These are phyloP conservation scores for Neurospora tetraspora DNA, from an alignment of 495 filamentous ascomycete species.

Conservation along the genomic window DNA sequence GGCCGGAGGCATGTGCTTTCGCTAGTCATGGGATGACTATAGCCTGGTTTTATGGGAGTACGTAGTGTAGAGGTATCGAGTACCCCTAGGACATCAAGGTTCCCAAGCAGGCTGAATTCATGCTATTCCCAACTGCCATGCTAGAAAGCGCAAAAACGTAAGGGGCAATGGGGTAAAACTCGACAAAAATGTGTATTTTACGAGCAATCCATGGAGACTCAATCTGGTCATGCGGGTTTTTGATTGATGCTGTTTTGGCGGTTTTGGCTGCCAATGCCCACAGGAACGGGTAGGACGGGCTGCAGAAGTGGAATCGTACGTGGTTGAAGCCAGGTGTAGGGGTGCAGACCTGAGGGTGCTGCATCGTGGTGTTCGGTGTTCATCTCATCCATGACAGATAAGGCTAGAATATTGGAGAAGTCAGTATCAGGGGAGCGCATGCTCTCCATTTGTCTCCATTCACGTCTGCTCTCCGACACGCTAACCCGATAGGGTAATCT, in stretches of 20 bases:
- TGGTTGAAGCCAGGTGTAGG: neutral
- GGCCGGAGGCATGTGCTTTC: neutral
- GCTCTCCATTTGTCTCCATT: neutral
- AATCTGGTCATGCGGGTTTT: neutral
- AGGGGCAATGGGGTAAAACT: neutral
- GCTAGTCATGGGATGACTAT: neutral
- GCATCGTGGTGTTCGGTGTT: neutral
- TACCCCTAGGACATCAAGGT: neutral
- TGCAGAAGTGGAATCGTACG: neutral
- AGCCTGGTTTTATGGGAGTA: neutral
- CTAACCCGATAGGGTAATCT: neutral
- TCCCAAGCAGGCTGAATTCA: neutral
- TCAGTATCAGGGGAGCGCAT: neutral
- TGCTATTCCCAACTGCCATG: neutral
- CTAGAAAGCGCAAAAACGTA: neutral
- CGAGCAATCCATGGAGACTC: neutral
- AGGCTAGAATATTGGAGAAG: neutral
- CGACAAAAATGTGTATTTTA: neutral
- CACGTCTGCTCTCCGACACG: neutral
- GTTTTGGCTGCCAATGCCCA: neutral
- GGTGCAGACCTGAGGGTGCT: neutral
- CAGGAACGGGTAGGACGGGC: neutral
- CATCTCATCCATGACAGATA: neutral
- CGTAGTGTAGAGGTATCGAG: neutral
- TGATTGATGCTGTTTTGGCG: neutral